Percentiles rank a stretch among this genome's conserved stretches.
Conservation (phyloP, 441 rosid species). For the Melianthus villosus region DNA sequence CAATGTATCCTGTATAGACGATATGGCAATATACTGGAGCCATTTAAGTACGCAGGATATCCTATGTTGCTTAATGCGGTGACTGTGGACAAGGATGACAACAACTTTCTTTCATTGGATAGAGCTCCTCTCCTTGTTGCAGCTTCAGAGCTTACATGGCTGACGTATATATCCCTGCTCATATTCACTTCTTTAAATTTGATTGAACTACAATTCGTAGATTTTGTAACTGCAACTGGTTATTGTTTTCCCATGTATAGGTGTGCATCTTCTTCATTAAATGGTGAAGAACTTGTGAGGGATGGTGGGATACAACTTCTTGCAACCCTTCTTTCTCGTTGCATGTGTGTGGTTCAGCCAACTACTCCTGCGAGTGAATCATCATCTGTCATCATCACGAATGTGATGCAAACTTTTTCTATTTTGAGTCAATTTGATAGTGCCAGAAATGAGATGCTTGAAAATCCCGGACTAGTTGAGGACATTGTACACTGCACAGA, state of each 20-base stretch:
- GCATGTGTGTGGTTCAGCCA: slow-evolving; percentile 95
- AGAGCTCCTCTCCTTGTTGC: slow-evolving; percentile 95
- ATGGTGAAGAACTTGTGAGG: slow-evolving; percentile 98
- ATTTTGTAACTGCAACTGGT: slow-evolving; percentile 6
- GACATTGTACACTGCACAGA: slow-evolving; percentile 96
- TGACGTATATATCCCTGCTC: slow-evolving; percentile 42
- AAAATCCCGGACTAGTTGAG: slow-evolving; percentile 59
- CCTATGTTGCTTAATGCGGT: slow-evolving; percentile 95
- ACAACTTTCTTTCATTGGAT: slow-evolving; percentile 80
- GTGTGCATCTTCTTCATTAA: slow-evolving; percentile 88
- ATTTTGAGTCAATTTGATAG: slow-evolving; percentile 87
- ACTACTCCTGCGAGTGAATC: slow-evolving; percentile 87
- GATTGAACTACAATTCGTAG: slow-evolving; percentile 3
- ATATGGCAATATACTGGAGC: slow-evolving; percentile 72
- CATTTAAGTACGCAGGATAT: slow-evolving; percentile 99
- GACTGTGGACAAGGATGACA: slow-evolving; percentile 84
- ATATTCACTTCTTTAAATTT: slow-evolving; percentile 5
- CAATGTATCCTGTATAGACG: slow-evolving; percentile 93
- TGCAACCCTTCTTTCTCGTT: slow-evolving; percentile 77
- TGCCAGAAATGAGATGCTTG: slow-evolving; percentile 70
- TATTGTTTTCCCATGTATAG: slow-evolving; percentile 21
- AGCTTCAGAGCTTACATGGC: slow-evolving; percentile 94
- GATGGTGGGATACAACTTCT: slow-evolving; percentile 92
- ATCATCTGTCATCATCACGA: slow-evolving; percentile 81
- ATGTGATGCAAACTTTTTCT: slow-evolving; percentile 77